Conservation (phyloP, 768 basidiomycete species). For the Phlegmacium glaucopus region DNA sequence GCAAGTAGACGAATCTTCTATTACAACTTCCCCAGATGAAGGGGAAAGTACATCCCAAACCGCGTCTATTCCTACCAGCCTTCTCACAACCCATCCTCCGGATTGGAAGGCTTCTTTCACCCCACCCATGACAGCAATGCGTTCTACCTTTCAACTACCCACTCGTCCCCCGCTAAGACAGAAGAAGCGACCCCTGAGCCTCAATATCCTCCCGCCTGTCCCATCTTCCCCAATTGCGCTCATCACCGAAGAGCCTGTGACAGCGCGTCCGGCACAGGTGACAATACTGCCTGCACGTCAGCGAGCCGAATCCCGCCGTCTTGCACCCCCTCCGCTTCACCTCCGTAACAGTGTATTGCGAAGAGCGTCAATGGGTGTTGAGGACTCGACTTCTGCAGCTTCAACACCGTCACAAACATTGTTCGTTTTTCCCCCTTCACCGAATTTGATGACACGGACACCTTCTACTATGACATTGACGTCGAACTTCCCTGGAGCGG, state of each 20-base stretch:
- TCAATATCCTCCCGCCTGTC: slow-evolving; percentile 64
- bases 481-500: slow-evolving; percentile 46
- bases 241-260: slow-evolving; percentile 14
- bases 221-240: slow-evolving; percentile 69
- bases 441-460: slow-evolving; percentile 49
- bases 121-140: slow-evolving; percentile 51
- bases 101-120: slow-evolving; percentile 57
- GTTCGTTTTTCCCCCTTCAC: slow-evolving; percentile 85
- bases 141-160: slow-evolving; percentile 46
- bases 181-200: slow-evolving; percentile 59
- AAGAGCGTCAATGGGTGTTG: slow-evolving; percentile 26
- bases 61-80: slow-evolving; percentile 22
- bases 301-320: slow-evolving; percentile 54
- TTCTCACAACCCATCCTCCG: slow-evolving; percentile 32
- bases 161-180: slow-evolving; percentile 34
- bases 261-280: slow-evolving; percentile 1
- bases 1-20: slow-evolving; percentile 35
- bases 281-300: slow-evolving; percentile 36
- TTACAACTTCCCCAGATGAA: slow-evolving; percentile 41
- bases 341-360: slow-evolving; percentile 37
- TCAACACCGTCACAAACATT: slow-evolving; percentile 76
- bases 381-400: slow-evolving; percentile 21
- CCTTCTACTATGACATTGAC: slow-evolving; percentile 83
- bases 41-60: slow-evolving; percentile 26
- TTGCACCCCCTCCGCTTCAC: slow-evolving; percentile 53